These are phyloP conservation scores for Diaporthe ampelina DNA, from an alignment of 2,329 filamentous ascomycete species.

Conservation along the genomic window DNA sequence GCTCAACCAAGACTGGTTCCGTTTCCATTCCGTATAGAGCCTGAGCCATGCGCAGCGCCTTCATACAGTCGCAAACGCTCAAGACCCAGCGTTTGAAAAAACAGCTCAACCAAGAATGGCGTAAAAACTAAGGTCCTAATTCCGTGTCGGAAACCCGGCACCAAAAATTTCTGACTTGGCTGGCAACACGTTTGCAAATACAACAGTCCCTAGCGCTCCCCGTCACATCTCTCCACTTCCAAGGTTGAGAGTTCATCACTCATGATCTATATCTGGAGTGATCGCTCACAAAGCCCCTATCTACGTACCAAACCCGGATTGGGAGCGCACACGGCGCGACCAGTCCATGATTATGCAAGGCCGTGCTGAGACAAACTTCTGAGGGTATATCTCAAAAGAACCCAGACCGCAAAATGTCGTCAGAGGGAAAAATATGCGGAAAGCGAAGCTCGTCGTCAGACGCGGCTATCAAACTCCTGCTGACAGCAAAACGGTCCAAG, in stretches of 20 bases:
- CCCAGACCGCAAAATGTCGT: background rate
- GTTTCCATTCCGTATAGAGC: no score
- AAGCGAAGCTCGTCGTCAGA: background rate
- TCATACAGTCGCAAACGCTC: no score
- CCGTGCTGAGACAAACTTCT: background rate
- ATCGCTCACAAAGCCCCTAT: background rate
- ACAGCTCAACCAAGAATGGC: background rate
- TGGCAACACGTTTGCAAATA: background rate
- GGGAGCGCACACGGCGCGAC: background rate
- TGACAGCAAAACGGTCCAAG: slow-evolving; percentile 23
- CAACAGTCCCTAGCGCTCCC: background rate
- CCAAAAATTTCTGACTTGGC: background rate
- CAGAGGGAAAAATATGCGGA: background rate
- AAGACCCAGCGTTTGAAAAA: no score
- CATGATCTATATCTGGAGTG: background rate
- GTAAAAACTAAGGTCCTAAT: background rate
- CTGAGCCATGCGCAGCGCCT: no score
- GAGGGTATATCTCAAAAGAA: no score
- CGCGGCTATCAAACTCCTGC: background rate
- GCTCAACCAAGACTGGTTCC: background rate
- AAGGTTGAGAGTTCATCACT: background rate
- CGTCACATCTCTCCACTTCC: background rate
- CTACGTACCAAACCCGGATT: background rate
- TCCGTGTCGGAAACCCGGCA: background rate
- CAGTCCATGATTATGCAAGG: background rate